A percentile compares a stretch with the other conserved stretches of the same genome.
These are phyloP conservation scores for Pseudogymnoascus sp. DNA, from an alignment of 2,329 filamentous ascomycete species.

Conservation along the genomic window DNA sequence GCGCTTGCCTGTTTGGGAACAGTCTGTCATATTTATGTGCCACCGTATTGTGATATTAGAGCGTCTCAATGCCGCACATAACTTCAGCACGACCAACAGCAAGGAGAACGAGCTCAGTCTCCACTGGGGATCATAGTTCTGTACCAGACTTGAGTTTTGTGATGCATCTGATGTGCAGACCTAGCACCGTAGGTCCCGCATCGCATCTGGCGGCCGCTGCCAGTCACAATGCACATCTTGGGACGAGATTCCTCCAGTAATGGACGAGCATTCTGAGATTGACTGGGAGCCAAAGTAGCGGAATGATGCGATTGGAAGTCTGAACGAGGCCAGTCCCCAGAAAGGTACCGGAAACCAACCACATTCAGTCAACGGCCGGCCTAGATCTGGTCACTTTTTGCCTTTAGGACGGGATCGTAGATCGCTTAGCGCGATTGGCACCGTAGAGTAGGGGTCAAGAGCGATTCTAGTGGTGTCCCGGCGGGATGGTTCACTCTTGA, in stretches of 20 bases:
- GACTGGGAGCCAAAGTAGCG: not conserved
- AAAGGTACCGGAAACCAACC: not conserved
- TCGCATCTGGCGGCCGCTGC: not conserved
- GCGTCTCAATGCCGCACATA: not conserved
- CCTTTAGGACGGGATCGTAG: not conserved
- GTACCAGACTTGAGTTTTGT: not conserved
- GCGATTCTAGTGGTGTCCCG: not conserved
- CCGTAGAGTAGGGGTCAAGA: not conserved
- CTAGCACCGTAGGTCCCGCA: not conserved
- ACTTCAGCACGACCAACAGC: not conserved
- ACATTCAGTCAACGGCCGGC: not conserved
- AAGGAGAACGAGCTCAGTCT: not conserved
- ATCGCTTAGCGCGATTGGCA: not conserved
- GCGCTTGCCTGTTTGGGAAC: not conserved
- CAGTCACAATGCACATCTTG: not conserved
- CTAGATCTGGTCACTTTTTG: conserved; percentile 4
- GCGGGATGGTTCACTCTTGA: not conserved
- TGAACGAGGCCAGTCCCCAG: not conserved
- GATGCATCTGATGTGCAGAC: conserved; percentile 5
- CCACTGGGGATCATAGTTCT: not conserved
- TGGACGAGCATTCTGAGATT: not conserved
- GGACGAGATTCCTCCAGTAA: not conserved
- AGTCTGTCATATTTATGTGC: not conserved
- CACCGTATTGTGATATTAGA: not conserved
- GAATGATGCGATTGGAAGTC: not conserved